Base-by-base conservation (phyloP, 2,329 filamentous ascomycete genomes). In the Xylariomycetidae sp. region DNA sequence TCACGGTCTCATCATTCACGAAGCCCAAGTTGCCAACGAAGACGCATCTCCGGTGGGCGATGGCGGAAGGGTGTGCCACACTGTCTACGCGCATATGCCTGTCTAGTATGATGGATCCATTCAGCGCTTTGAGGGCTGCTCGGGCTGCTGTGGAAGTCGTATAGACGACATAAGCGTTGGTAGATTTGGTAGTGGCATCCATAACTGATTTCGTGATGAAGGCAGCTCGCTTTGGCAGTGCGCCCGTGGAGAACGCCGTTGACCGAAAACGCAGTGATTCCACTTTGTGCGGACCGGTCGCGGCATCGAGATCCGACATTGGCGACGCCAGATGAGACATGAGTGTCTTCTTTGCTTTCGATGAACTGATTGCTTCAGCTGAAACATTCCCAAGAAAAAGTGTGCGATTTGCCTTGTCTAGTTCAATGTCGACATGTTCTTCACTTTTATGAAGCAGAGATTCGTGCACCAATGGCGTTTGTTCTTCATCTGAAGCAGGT, bases 11-110 rank as follows among this genome's bases (percentile, higher is more conserved):
- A 46, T 96, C 88, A 52, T 96, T 90, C 12, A 98, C 87, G 52
- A 98, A 98, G 31, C 88, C 88, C 2, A 98, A 74, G 55, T 98
- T 98, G 29, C 92, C 92, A 16, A 98, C 86, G 54, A 98, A 98
- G 12, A 98, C 82, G 59, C 92, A 98, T 34, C 89, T 84, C 38
- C 84, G 81, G 59, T 95, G 81, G 55, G 94, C 90, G 13, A 82
- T 78, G 25, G 82, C 77, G 11, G 85, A 73, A 1, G 92, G 92
- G 61, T 96, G 88, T 1, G 89, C 87, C 20, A 98, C 82, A 46
- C 81, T 87, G 63, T 98, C 92, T 16, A 90, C 90, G 26, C 90
- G 81, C 36, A 98, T 66, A 61, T 98, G 92, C 19, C 92, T 82
- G 47, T 86, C 85, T 12, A 98, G 76, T 3, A 97, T 73, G 12